phyloP scores from a whole-genome alignment of 106 monocot genomes.

The Platanthera zijinensis region DNA sequence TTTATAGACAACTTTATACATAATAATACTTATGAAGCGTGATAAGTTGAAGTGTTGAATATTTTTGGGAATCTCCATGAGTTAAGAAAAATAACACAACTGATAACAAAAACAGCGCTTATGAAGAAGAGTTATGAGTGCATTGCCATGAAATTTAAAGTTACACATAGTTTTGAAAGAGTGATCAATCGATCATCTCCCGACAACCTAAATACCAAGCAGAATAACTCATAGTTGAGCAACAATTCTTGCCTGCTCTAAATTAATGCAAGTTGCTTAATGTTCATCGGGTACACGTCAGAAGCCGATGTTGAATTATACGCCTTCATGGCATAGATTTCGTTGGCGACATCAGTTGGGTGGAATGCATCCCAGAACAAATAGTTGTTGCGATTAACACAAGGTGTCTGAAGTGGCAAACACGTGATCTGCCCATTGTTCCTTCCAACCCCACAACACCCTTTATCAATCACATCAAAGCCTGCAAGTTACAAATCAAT shows the following conservation, averaged over 20 bases:
- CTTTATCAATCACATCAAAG: slow-evolving; percentile 47
- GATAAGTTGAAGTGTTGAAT: no score
- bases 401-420: slow-evolving; percentile 59
- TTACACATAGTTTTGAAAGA: not conserved
- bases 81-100: no score
- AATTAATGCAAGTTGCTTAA: slow-evolving; percentile 53
- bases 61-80: no score
- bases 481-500: slow-evolving; percentile 23
- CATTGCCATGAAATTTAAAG: not conserved
- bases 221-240: not conserved
- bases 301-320: slow-evolving; percentile 40
- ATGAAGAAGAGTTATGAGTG: not conserved
- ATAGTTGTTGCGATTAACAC: slow-evolving; percentile 41
- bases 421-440: slow-evolving; percentile 95
- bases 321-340: slow-evolving; percentile 57
- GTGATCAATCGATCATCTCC: not conserved
- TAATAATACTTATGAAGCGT: no score
- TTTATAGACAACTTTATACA: no score
- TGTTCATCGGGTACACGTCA: slow-evolving; percentile 65
- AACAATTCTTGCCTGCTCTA: slow-evolving; percentile 6
- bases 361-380: slow-evolving; percentile 96
- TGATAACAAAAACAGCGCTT: not conserved
- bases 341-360: slow-evolving; percentile 66
- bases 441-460: slow-evolving; percentile 85
- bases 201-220: not conserved